phyloP scores from a whole-genome alignment of 140 eudicot genomes.

The Anethum foeniculum region DNA sequence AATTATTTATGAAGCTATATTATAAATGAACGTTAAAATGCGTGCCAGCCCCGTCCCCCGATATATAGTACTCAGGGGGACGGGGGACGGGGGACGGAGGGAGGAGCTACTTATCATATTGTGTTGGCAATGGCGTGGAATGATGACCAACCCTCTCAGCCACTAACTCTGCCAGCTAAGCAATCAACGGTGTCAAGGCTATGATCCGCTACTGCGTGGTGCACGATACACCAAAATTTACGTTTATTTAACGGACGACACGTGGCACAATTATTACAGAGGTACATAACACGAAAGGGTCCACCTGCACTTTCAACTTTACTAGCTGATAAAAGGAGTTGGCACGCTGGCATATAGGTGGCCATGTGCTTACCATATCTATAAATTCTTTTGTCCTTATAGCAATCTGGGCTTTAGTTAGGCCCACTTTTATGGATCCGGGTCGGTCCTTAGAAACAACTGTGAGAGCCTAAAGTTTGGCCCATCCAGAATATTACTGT shows the following conservation, averaged over 20 bases:
- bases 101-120: not conserved
- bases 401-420: not conserved
- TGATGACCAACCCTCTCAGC: slow-evolving; percentile 5
- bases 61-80: no score
- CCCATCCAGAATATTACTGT: not conserved
- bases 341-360: not conserved
- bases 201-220: not conserved
- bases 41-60: no score
- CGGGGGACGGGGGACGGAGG: no score
- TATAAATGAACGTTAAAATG: no score
- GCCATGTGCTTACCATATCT: slow-evolving; percentile 8
- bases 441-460: not conserved
- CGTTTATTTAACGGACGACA: not conserved
- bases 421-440: not conserved
- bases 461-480: not conserved
- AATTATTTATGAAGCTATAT: no score
- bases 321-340: slow-evolving; percentile 1
- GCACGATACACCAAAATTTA: not conserved
- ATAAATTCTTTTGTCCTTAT: not conserved
- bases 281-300: not conserved
- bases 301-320: slow-evolving; percentile 1
- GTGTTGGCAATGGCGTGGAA: slow-evolving; percentile 8
- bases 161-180: slow-evolving; percentile 7
- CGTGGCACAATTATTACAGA: not conserved
- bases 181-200: not conserved